A percentile compares a stretch with the other conserved stretches of the same genome.
These are phyloP conservation scores for Capillidium rhysosporum DNA, from an alignment of 371 early-diverging fungal genomes.

Conservation along the genomic window DNA sequence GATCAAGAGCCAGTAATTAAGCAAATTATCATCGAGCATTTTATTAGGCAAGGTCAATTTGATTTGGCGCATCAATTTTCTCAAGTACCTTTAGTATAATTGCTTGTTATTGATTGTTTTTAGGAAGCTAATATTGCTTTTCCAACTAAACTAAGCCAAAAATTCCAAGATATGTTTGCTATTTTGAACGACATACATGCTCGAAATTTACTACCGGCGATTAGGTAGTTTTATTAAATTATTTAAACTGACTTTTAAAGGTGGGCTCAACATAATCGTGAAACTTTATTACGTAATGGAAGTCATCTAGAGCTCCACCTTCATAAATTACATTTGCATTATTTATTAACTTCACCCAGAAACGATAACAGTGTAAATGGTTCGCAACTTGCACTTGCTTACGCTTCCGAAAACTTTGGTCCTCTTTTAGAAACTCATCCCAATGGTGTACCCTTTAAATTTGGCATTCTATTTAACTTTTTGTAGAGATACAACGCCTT, in stretches of 20 bases:
- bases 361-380: slow-evolving; percentile 15
- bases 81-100: slow-evolving; percentile 14
- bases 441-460: slow-evolving; percentile 24
- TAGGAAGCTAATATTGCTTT: slow-evolving; percentile 20
- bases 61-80: slow-evolving; percentile 38
- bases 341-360: slow-evolving; percentile 27
- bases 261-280: slow-evolving; percentile 4
- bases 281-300: slow-evolving; percentile 16
- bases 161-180: slow-evolving; percentile 38
- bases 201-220: slow-evolving; percentile 26
- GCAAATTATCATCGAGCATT: slow-evolving; percentile 21
- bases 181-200: slow-evolving; percentile 23
- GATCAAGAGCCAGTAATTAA: neutral
- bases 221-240: slow-evolving; percentile 13
- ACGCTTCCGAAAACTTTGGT: slow-evolving; percentile 46
- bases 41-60: slow-evolving; percentile 77
- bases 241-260: neutral
- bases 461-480: neutral
- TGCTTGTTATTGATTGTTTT: slow-evolving; percentile 4
- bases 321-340: slow-evolving; percentile 53
- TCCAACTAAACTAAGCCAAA: slow-evolving; percentile 15
- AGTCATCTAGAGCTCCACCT: slow-evolving; percentile 68
- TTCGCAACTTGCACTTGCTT: slow-evolving; percentile 30
- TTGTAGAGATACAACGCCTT: slow-evolving; percentile 48
- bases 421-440: slow-evolving; percentile 37